Conservation (phyloP, 441 rosid genomes). For the Populus hybrid region DNA sequence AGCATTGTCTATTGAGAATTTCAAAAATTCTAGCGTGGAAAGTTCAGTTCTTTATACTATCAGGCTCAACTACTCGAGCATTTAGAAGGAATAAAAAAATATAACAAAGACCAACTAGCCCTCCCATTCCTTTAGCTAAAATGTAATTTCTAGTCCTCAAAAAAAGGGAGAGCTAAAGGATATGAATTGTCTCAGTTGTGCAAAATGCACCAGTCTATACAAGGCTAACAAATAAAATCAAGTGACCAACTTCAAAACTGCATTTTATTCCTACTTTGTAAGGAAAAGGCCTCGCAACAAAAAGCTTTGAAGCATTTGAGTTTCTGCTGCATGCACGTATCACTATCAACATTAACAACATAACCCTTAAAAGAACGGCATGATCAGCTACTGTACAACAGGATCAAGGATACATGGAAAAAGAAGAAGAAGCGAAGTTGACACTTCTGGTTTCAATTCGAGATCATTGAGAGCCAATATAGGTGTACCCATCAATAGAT, state of each 20-base stretch:
- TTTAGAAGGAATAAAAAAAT: neutral
- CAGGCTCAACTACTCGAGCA: neutral
- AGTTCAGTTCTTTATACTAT: neutral
- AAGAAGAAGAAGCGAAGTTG: neutral
- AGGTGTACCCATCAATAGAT: neutral
- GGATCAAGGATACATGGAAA: no score
- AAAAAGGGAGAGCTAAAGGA: neutral
- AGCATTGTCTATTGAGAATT: neutral
- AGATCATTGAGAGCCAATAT: neutral
- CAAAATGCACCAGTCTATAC: neutral
- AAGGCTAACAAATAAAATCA: neutral
- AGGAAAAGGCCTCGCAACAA: neutral
- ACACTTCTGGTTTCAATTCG: neutral
- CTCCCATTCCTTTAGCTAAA: neutral
- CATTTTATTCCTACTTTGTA: neutral
- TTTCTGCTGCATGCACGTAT: neutral
- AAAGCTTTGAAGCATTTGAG: neutral
- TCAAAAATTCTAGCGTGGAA: neutral
- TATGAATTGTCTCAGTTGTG: neutral
- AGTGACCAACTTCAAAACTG: neutral
- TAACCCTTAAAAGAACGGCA: neutral
- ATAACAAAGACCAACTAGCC: neutral
- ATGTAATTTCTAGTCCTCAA: neutral
- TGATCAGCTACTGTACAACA: neutral
- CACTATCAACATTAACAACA: neutral